phyloP scores from a whole-genome alignment of 208 protist genomes.

The Leishmania amazonensis region DNA sequence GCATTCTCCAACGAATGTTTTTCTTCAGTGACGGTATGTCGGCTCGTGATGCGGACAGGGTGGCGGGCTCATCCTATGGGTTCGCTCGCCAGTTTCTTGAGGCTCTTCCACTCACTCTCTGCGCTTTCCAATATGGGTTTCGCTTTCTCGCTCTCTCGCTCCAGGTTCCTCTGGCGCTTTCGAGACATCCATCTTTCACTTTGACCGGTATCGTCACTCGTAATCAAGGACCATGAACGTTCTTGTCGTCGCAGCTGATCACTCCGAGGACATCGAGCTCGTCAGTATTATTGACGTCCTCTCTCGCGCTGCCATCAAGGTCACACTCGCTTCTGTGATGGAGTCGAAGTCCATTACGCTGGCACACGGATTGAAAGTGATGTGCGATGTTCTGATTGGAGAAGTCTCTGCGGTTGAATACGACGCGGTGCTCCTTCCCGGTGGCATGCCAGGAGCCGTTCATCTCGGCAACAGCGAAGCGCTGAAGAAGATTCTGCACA shows the following conservation, averaged over 20 bases:
- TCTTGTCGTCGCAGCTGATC: conserved; percentile 83
- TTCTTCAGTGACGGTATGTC: background rate
- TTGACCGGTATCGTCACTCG: background rate
- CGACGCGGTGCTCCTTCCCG: conserved; percentile 83
- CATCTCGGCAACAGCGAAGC: conserved; percentile 58
- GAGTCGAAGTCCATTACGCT: conserved; percentile 56
- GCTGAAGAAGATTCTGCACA: conserved; percentile 76
- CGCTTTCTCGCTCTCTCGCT: conserved; percentile 1
- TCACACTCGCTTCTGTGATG: conserved; percentile 83
- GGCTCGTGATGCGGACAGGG: background rate
- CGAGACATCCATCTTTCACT: background rate
- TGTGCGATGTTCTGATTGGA: conserved; percentile 58
- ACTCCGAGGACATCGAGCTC: conserved; percentile 90
- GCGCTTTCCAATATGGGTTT: conserved; percentile 17
- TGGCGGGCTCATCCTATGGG: background rate
- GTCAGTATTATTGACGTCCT: conserved; percentile 87
- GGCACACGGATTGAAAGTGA: conserved; percentile 66
- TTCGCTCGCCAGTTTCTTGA: conserved; percentile 10
- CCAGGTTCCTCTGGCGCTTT: background rate
- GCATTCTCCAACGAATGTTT: background rate
- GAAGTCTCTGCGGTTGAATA: conserved; percentile 61
- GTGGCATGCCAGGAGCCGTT: conserved; percentile 74
- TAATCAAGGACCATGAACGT: conserved; percentile 45
- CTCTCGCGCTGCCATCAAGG: conserved; percentile 61
- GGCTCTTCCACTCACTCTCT: conserved; percentile 3